Percentiles rank a stretch among this genome's conserved stretches.
These are phyloP conservation scores for Neonectria faginata DNA, from an alignment of 2,329 filamentous ascomycete species.

Conservation along the genomic window DNA sequence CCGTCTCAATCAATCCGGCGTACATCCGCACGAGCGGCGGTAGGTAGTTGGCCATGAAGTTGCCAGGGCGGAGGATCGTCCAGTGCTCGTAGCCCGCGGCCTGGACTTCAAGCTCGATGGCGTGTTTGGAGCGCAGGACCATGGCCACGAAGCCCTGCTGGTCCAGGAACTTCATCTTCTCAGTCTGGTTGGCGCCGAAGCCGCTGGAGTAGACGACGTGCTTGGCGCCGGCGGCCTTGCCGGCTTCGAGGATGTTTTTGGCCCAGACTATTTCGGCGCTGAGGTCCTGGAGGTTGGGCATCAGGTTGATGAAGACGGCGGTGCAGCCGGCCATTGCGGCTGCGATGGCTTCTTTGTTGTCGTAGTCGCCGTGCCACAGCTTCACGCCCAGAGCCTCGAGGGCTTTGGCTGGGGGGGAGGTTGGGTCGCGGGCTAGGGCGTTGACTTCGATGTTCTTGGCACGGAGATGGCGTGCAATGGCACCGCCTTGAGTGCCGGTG, in stretches of 20 bases:
- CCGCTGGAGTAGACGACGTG: constrained; percentile 54
- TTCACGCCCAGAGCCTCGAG: constrained; percentile 49
- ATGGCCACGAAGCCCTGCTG: constrained; percentile 44
- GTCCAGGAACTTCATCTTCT: constrained; percentile 45
- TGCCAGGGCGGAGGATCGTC: constrained; percentile 63
- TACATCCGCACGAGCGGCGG: constrained; percentile 56
- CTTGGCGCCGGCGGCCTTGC: constrained; percentile 51
- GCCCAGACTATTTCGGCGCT: constrained; percentile 47
- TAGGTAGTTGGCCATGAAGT: constrained; percentile 65
- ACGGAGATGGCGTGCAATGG: constrained; percentile 51
- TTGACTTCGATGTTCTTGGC: constrained; percentile 48
- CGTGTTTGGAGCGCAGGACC: constrained; percentile 54
- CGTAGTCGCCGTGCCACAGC: constrained; percentile 50
- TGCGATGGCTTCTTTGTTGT: constrained; percentile 47
- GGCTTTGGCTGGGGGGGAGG: constrained; percentile 46
- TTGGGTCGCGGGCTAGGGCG: constrained; percentile 49
- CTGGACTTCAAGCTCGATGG: constrained; percentile 55
- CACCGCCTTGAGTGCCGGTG: constrained; percentile 55
- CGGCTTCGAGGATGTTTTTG: constrained; percentile 50
- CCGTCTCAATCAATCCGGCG: constrained; percentile 52
- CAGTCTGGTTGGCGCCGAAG: constrained; percentile 47
- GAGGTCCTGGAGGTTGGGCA: constrained; percentile 48
- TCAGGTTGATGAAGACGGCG: constrained; percentile 51
- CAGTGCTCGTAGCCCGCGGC: constrained; percentile 54
- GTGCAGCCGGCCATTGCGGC: constrained; percentile 47